Evolutionary conservation across 2,329 filamentous ascomycete genomes (phyloP).

Genomic region (Daldinia sp.): DNA sequence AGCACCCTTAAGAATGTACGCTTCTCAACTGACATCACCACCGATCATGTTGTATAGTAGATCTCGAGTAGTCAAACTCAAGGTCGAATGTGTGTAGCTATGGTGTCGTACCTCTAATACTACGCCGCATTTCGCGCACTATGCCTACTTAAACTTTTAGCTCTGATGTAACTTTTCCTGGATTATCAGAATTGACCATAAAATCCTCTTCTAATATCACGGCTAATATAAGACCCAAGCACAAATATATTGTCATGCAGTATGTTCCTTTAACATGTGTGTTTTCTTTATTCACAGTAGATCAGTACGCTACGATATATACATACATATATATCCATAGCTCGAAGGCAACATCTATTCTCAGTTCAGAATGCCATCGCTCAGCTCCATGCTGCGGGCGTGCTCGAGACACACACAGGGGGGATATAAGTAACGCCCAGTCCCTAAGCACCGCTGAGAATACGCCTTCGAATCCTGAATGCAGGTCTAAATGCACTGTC

Average conservation of each 20-base stretch:
- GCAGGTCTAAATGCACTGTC: neutral
- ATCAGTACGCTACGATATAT: neutral
- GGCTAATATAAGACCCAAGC: too few relatives aligned
- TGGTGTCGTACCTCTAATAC: too few relatives aligned
- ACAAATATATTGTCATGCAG: neutral
- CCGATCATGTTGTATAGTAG: too few relatives aligned
- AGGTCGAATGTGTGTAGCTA: too few relatives aligned
- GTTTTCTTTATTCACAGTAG: neutral
- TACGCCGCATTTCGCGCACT: too few relatives aligned
- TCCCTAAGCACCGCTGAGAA: conserved; percentile 4
- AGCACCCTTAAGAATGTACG: too few relatives aligned
- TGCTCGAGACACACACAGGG: neutral
- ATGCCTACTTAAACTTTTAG: too few relatives aligned
- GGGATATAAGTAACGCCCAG: conserved; percentile 16
- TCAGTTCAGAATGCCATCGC: conserved; percentile 2
- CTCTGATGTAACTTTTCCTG: neutral
- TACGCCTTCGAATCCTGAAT: conserved; percentile 5
- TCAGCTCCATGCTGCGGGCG: neutral
- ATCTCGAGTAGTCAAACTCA: too few relatives aligned
- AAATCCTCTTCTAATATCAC: neutral
- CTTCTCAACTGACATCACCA: too few relatives aligned
- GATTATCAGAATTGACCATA: neutral
- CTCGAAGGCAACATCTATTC: neutral
- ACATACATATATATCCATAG: neutral
- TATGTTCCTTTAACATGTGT: neutral